Evolutionary conservation across 1,139 yeast genomes (phyloP).

Genomic region (Pneumocystis jirovecii): DNA sequence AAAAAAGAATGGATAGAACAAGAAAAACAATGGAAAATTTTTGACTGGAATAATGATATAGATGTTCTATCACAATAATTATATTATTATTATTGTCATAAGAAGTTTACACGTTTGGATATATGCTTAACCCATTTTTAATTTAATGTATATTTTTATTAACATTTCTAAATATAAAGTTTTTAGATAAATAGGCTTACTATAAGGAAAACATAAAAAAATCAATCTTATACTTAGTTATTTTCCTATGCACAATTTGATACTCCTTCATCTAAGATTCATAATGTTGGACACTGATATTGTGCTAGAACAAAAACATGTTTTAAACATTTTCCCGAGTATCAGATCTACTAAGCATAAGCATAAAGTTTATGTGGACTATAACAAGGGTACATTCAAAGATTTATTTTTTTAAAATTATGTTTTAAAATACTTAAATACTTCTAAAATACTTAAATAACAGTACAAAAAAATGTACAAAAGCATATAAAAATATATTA

Average conservation of each 20-base stretch:
- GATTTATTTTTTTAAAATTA: neutral
- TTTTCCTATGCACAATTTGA: neutral
- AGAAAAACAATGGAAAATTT: constrained; percentile 12
- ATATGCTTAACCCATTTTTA: neutral
- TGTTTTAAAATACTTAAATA: neutral
- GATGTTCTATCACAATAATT: neutral
- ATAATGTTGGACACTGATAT: neutral
- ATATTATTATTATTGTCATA: neutral
- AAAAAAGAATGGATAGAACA: constrained; percentile 10
- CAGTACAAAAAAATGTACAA: neutral
- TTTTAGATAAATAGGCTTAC: neutral
- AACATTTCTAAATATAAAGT: neutral
- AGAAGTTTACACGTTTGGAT: neutral
- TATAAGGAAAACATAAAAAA: neutral
- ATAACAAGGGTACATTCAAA: neutral
- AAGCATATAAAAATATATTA: neutral
- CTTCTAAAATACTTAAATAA: neutral
- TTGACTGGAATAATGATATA: constrained; percentile 4
- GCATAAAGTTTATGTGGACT: neutral
- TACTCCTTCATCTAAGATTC: neutral
- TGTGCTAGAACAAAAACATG: neutral
- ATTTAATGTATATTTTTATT: neutral
- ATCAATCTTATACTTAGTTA: neutral
- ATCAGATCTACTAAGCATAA: constrained; percentile 1
- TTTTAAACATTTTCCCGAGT: neutral